These are phyloP conservation scores for Amaranthus hypochondriacus DNA, from an alignment of 148 eudicot species.

Conservation along the genomic window DNA sequence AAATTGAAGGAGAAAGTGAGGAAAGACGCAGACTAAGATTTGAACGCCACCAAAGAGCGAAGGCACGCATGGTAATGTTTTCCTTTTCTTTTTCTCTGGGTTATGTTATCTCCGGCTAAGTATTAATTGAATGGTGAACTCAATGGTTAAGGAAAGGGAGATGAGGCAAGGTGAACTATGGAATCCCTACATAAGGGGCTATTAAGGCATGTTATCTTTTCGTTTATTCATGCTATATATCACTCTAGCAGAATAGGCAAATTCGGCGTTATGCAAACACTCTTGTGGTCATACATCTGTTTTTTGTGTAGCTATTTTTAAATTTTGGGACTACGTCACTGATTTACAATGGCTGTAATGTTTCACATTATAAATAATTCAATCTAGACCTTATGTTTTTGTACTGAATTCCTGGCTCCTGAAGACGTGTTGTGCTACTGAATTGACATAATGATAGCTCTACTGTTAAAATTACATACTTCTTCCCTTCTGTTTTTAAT, in stretches of 20 bases:
- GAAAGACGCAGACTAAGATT: constrained; percentile 64
- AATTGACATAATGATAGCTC: not conserved
- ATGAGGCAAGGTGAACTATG: not conserved
- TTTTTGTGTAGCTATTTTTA: not conserved
- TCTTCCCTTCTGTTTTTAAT: not conserved
- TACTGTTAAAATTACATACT: not conserved
- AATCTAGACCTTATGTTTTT: not conserved
- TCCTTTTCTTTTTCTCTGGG: not conserved
- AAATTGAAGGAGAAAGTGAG: constrained; percentile 74
- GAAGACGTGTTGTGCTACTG: not conserved
- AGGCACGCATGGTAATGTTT: constrained; percentile 53
- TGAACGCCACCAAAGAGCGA: constrained; percentile 41
- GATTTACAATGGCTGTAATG: too few species aligned
- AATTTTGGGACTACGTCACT: not conserved
- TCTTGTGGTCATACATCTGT: not conserved
- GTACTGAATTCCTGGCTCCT: not conserved
- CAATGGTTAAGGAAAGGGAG: not conserved
- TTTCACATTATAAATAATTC: not conserved
- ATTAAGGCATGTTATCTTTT: not conserved
- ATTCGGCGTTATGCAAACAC: not conserved
- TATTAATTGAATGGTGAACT: not conserved
- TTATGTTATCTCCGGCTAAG: not conserved
- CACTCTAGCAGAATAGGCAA: not conserved
- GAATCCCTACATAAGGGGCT: not conserved
- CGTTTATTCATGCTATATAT: not conserved